Percentiles rank a stretch among this genome's conserved stretches.
Evolutionary conservation across 2,329 filamentous ascomycete genomes (phyloP).

Genomic region (Diaporthe eres): DNA sequence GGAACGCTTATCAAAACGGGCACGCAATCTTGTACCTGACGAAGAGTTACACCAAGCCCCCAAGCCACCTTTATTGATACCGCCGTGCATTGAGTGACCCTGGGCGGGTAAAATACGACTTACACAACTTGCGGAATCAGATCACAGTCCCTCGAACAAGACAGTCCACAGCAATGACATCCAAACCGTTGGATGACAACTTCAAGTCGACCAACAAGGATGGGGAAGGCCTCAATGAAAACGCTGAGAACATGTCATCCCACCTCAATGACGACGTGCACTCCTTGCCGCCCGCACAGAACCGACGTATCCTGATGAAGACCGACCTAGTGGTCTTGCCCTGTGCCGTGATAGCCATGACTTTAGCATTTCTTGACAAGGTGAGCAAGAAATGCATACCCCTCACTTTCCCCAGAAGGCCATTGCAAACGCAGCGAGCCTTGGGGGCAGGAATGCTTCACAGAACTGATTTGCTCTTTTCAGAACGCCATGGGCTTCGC

Average conservation of each 20-base stretch:
- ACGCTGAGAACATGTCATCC: neutral
- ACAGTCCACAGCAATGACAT: neutral
- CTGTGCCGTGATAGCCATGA: neutral
- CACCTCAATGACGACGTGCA: neutral
- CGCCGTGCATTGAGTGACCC: neutral
- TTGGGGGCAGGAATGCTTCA: neutral
- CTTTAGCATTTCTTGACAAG: neutral
- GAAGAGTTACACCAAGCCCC: neutral
- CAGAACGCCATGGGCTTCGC: neutral
- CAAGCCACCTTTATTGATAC: neutral
- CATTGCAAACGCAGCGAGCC: neutral
- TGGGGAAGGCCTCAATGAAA: neutral
- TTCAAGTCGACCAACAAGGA: neutral
- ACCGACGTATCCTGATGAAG: slow-evolving; percentile 1
- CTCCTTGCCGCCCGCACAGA: neutral
- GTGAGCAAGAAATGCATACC: neutral
- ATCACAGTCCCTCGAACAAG: neutral
- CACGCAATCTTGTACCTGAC: neutral
- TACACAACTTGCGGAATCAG: neutral
- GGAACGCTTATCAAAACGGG: neutral
- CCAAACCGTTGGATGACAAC: neutral
- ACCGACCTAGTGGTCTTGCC: slow-evolving; percentile 3
- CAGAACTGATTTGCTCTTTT: slow-evolving; percentile 1
- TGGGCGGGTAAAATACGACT: neutral
- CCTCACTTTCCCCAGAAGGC: neutral